Base-by-base conservation (phyloP, 768 basidiomycete species). In the Amanita exitialis region DNA sequence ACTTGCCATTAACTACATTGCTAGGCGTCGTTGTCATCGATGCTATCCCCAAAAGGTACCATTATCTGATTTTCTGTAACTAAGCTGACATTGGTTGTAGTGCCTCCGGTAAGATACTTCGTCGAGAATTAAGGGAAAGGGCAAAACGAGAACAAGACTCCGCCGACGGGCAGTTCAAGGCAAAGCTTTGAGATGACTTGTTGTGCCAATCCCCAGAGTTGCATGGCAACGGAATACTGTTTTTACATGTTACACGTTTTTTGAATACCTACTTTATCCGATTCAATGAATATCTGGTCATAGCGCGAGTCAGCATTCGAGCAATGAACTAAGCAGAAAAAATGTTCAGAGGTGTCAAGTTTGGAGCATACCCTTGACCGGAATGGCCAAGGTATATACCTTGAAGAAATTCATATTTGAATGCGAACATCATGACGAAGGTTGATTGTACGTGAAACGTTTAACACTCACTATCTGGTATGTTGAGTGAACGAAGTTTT, bases 391-490 rank as follows among this genome's bases (percentile, higher is more conserved):
- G 79, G 81, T 83, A 84, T 86, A 68, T 83, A 81, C 87, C 87
- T 72, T 89, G 87, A 90, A 90, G 87, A 90, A 90, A 90, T 89
- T 88, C 87, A 83, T 82, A 47, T 66, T 68, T 70, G 68, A 63
- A 64, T 66, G 62, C 64, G 69, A 68, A 60, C 80, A 84, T 84
- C 83, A 86, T 76, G 28, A 53, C 61, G 62, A 41, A 41, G 12
- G 4, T 32, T 32, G 13, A 32, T 13, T 10, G 39, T 20, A 56
- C 23, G 46, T 12, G 51, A 53, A 58, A 57, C 51, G 42, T 52
- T 16, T 12, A 47, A 44, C 46, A 25, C 59, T 58, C 54, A 62
- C 61, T 56, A 16, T 10, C 18, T 47, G 12, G 45, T 13, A 7
- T 15, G 16, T 27, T 18, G 16, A 15, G 27, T 7, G 9, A 44